Evolutionary conservation across 176 grass and related monocot species (phyloP).

Genomic region (Aegilops tauschii): DNA sequence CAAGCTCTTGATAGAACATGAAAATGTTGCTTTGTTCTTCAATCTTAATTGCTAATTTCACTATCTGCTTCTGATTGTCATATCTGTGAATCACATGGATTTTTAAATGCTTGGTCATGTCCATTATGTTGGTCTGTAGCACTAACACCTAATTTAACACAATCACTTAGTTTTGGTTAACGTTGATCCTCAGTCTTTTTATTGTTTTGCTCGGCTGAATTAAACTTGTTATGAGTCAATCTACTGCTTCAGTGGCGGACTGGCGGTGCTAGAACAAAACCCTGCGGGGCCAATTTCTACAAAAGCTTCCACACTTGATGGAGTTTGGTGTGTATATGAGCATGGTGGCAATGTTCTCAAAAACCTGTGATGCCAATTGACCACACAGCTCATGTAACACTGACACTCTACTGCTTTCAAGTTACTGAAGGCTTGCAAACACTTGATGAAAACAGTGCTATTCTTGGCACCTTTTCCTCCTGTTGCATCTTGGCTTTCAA

Average conservation of each 20-base stretch:
- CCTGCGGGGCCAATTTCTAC: background rate
- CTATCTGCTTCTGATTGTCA: background rate
- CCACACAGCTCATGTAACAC: background rate
- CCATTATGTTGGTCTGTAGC: background rate
- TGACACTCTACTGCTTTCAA: background rate
- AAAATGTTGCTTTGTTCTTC: background rate
- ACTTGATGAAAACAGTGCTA: background rate
- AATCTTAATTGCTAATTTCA: background rate
- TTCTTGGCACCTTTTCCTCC: background rate
- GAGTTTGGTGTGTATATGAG: background rate
- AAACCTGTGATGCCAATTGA: background rate
- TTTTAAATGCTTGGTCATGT: slow-evolving; percentile 10
- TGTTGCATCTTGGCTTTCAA: background rate
- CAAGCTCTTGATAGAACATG: background rate
- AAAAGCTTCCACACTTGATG: background rate
- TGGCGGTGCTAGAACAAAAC: background rate
- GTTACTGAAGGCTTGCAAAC: background rate
- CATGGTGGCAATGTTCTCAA: background rate
- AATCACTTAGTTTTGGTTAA: background rate
- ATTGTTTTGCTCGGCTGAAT: background rate
- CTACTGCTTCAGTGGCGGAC: background rate
- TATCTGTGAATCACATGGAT: background rate
- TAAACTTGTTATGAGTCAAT: background rate
- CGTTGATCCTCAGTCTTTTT: background rate
- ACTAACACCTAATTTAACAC: slow-evolving; percentile 11